A percentile compares a stretch with the other conserved stretches of the same genome.
These are phyloP conservation scores for Rubroshorea leprosula DNA, from an alignment of 345 rosid genomes.

Conservation along the genomic window DNA sequence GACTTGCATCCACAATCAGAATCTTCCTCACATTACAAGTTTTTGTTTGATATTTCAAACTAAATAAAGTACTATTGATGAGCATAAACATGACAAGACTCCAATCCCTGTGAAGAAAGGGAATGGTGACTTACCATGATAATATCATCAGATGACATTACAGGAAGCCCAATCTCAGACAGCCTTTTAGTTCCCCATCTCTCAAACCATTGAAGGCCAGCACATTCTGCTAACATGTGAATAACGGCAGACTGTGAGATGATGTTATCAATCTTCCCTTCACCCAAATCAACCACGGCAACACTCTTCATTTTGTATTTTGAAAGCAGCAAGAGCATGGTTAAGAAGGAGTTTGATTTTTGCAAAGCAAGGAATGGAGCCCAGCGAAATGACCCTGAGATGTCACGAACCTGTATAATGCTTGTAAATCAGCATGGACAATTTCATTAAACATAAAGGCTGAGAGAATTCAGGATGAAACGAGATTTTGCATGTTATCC, in stretches of 20 bases:
- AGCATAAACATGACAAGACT: not conserved
- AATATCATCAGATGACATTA: conserved; percentile 42
- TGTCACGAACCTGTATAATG: conserved; percentile 73
- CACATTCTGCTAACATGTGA: conserved; percentile 96
- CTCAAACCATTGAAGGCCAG: conserved; percentile 91
- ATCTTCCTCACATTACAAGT: no score
- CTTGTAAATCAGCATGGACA: conserved; percentile 8
- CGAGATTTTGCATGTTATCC: not conserved
- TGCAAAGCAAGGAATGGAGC: conserved; percentile 98
- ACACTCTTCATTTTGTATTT: conserved; percentile 98
- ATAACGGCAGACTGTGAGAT: conserved; percentile 93
- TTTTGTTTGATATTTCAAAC: not conserved
- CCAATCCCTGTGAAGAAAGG: not conserved
- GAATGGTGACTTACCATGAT: conserved; percentile 47
- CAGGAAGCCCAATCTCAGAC: conserved; percentile 84
- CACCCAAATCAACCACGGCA: conserved; percentile 80
- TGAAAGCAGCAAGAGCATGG: conserved; percentile 90
- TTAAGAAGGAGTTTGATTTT: conserved; percentile 79
- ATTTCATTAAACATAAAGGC: not conserved
- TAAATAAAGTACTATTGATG: no score
- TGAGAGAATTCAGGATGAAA: conserved; percentile 2
- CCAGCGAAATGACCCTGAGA: conserved; percentile 96
- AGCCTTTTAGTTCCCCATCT: conserved; percentile 89
- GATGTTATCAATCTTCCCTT: conserved; percentile 69
- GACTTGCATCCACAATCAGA: no score